Base-by-base conservation (phyloP, 306 rosid species). In the Ammopiptanthus mongolicus region DNA sequence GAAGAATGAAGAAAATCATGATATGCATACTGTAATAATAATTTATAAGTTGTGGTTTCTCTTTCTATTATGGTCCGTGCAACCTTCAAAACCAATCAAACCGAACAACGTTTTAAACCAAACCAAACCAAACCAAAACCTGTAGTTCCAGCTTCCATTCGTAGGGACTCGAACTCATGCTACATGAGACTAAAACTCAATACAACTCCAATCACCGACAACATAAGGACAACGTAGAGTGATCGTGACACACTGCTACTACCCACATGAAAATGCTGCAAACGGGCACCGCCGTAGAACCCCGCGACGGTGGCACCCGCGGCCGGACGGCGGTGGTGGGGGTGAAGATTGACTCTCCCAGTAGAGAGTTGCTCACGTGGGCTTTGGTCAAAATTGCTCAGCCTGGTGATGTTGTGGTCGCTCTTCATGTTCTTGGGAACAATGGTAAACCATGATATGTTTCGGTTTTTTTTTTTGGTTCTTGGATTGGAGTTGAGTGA, bases 311-410 rank as follows among this genome's bases (percentile, higher is more conserved):
- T 5, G 41, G 69, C 72, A 75, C 87, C 59, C 82, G 83, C 4
- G 85, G 83, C 74, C 89, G 96, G 28, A 82, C 90, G 78, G 86
- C 90, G 74, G 83, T 94, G 58, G 97, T 94, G 33, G 97, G 95
- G 6, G 82, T 91, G 62, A 94, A 90, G 84, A 77, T 91, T 70
- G 98, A 94, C 75, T 74, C 93, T 7, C 82, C 83, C 28, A 87
- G 93, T 51, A 87, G 81, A 37, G 97, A 91, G 85, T 70, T 94
- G 63, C 90, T 94, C 14, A 94, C 98, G 0, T 94, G 97, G 97
- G 87, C 96, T 74, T 68, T 94, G 69, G 90, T 94, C 50, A 94
- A 94, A 79, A 86, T 94, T 17, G 95, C 97, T 81, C 88, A 84
- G 69, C 95, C 98, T 2, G 89, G 96, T 73, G 98, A 94, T 84